A percentile compares a stretch with the other conserved stretches of the same genome.
Evolutionary conservation across 768 basidiomycete genomes (phyloP).

Genomic region (Russula emetica): DNA sequence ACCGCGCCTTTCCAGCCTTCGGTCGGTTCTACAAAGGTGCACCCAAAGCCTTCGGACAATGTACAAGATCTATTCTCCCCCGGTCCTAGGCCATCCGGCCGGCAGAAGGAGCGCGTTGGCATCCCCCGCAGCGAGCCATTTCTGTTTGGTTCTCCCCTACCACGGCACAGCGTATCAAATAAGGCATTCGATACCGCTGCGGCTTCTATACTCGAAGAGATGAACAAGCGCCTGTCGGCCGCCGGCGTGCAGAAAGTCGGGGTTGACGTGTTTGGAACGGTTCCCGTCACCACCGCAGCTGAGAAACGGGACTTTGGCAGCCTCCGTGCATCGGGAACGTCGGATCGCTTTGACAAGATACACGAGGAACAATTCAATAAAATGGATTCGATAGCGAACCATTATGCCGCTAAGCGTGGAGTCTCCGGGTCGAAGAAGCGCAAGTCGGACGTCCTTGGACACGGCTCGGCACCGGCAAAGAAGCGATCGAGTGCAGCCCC

Average conservation of each 20-base stretch:
- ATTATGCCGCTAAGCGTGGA: constrained; percentile 45
- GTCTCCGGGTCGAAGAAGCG: constrained; percentile 37
- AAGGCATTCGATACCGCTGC: constrained; percentile 64
- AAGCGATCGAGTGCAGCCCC: constrained; percentile 38
- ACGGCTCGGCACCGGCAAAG: constrained; percentile 31
- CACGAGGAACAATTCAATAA: constrained; percentile 65
- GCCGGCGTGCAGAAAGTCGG: constrained; percentile 52
- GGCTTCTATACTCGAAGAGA: constrained; percentile 71
- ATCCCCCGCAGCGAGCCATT: constrained; percentile 48
- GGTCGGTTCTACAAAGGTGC: constrained; percentile 31
- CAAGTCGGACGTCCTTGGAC: constrained; percentile 51
- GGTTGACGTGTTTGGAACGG: constrained; percentile 42
- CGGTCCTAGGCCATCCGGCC: constrained; percentile 29
- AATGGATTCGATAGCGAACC: constrained; percentile 71
- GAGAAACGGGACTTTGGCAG: constrained; percentile 9
- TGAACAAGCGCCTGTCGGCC: constrained; percentile 65
- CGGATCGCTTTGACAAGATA: constrained; percentile 47
- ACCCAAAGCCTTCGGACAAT: constrained; percentile 34
- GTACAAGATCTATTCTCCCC: constrained; percentile 43
- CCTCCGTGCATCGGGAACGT: constrained; percentile 10
- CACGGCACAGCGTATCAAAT: constrained; percentile 58
- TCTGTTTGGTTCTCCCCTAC: constrained; percentile 72
- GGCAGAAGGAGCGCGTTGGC: constrained; percentile 15
- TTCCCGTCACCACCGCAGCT: constrained; percentile 1
- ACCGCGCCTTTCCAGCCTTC: constrained; percentile 27